A percentile compares a stretch with the other conserved stretches of the same genome.
Conservation (phyloP, 768 basidiomycete species). For the Russula sp. region DNA sequence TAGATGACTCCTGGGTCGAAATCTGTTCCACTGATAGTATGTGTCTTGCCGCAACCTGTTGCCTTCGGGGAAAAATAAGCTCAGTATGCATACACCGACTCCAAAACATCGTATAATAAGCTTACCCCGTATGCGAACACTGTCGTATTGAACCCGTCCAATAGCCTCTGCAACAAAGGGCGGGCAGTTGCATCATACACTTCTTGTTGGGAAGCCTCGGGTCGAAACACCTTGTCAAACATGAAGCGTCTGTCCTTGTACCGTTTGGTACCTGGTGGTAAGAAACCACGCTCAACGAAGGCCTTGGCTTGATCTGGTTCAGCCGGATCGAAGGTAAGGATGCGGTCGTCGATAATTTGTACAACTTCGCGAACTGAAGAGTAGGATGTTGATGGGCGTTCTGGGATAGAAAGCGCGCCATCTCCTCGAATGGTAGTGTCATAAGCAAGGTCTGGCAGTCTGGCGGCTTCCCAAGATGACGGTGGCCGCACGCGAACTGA, state of each 20-base stretch:
- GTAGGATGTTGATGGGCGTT: conserved; percentile 40
- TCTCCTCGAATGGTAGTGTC: conserved; percentile 74
- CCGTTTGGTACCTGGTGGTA: conserved; percentile 82
- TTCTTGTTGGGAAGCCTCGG: conserved; percentile 73
- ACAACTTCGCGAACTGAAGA: conserved; percentile 68
- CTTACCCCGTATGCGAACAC: conserved; percentile 98
- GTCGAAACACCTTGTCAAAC: conserved; percentile 90
- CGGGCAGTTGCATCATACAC: conserved; percentile 84
- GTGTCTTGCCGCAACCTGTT: conserved; percentile 99
- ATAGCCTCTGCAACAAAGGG: conserved; percentile 73
- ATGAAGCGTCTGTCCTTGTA: conserved; percentile 97
- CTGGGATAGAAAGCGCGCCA: conserved; percentile 70
- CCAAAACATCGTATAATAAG: conserved; percentile 17
- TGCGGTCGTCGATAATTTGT: conserved; percentile 89
- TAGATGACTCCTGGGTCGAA: conserved; percentile 90
- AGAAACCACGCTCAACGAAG: conserved; percentile 77
- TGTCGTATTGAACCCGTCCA: conserved; percentile 95
- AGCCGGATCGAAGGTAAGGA: conserved; percentile 92
- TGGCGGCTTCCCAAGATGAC: conserved; percentile 74
- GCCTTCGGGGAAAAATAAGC: conserved; percentile 47
- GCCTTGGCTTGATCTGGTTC: conserved; percentile 76
- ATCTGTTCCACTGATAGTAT: conserved; percentile 93
- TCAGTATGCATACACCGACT: background rate
- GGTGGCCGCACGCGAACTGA: conserved; percentile 89
- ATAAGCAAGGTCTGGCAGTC: conserved; percentile 69